Conservation (phyloP, 2,329 filamentous ascomycete species). For the Diplodia seriata region DNA sequence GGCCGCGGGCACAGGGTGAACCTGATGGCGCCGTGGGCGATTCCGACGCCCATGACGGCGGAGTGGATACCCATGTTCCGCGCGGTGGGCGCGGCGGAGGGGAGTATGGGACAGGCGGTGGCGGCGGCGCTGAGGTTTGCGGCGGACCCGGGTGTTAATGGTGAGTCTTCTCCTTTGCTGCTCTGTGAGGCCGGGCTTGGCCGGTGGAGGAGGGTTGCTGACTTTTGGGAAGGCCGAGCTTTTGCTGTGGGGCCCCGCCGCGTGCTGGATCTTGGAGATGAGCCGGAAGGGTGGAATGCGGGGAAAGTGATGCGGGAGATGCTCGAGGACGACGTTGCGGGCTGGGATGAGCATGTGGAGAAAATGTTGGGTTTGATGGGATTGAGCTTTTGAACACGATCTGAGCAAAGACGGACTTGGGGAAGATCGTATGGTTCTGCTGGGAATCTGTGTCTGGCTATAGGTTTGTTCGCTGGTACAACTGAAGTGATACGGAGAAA, state of each 20-base stretch:
- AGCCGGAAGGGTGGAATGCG: background rate
- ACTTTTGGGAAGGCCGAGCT: background rate
- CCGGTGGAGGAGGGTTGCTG: background rate
- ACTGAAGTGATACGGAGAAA: too few species aligned
- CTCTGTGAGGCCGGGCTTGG: too few species aligned
- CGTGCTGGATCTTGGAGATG: slow-evolving; percentile 22
- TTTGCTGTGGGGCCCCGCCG: slow-evolving; percentile 17
- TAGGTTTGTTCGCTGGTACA: too few species aligned
- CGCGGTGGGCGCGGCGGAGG: background rate
- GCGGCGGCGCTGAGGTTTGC: background rate
- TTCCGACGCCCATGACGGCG: slow-evolving; percentile 37
- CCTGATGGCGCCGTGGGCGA: slow-evolving; percentile 41
- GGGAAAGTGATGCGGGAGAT: slow-evolving; percentile 11
- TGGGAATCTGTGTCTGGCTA: too few species aligned
- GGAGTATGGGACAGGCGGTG: background rate
- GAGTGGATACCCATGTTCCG: slow-evolving; percentile 21
- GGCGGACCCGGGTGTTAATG: background rate
- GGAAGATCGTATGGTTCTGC: too few species aligned
- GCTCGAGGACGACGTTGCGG: background rate
- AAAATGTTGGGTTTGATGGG: slow-evolving; percentile 13
- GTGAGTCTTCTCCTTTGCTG: background rate
- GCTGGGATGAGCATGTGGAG: background rate
- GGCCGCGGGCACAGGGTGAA: slow-evolving; percentile 36
- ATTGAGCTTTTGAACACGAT: background rate
- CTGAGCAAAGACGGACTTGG: too few species aligned